These are phyloP conservation scores for Arctium lappa DNA, from an alignment of 129 eudicot species.

Conservation along the genomic window DNA sequence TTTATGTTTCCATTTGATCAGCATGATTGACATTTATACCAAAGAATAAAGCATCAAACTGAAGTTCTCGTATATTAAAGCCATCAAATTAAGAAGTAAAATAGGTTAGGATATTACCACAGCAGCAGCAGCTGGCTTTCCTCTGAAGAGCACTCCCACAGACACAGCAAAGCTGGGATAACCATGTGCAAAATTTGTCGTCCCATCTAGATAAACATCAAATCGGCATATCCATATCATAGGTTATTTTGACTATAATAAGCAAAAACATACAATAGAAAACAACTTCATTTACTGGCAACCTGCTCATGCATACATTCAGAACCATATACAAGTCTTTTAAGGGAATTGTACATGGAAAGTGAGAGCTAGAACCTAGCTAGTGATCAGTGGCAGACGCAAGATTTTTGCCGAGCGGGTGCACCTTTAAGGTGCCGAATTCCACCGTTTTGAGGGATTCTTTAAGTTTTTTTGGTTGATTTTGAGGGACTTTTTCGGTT, in stretches of 20 bases:
- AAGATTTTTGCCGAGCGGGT: too few relatives aligned
- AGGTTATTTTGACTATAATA: not conserved
- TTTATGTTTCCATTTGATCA: not conserved
- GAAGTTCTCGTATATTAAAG: too few relatives aligned
- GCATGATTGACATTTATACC: not conserved
- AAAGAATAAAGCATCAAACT: not conserved
- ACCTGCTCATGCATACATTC: not conserved
- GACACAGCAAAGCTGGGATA: slow-evolving; percentile 99
- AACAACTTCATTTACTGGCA: not conserved
- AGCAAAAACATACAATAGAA: not conserved
- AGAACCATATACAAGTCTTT: too few relatives aligned
- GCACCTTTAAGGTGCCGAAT: too few relatives aligned
- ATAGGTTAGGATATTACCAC: slow-evolving; percentile 51
- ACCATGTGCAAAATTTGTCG: slow-evolving; percentile 96
- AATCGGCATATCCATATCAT: not conserved
- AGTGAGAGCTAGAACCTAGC: too few relatives aligned
- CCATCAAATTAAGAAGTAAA: not conserved
- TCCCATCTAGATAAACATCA: slow-evolving; percentile 63
- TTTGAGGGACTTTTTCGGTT: too few relatives aligned
- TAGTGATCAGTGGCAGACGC: too few relatives aligned
- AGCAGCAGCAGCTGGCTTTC: slow-evolving; percentile 94
- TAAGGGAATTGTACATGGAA: too few relatives aligned
- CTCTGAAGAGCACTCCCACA: slow-evolving; percentile 81
- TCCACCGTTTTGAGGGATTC: too few relatives aligned
- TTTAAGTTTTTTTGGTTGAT: too few relatives aligned